Evolutionary conservation across 1,284 basidiomycete species (phyloP).

Genomic region (Anthracocystis walkeri): DNA sequence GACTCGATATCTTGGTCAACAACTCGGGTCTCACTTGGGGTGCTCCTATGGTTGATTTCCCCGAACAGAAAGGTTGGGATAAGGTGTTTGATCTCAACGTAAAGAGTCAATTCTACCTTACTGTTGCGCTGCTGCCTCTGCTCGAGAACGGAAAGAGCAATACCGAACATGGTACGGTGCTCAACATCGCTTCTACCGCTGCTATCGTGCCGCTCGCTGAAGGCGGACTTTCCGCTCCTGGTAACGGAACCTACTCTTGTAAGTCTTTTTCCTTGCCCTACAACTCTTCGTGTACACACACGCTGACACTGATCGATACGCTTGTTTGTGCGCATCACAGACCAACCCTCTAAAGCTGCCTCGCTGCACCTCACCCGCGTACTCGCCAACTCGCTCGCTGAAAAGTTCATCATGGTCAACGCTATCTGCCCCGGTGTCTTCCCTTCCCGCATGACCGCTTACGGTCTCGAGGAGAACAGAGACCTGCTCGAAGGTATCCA

Average conservation of each 20-base stretch:
- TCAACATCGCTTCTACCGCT: slow-evolving; percentile 81
- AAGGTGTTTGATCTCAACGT: slow-evolving; percentile 67
- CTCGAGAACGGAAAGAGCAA: slow-evolving; percentile 61
- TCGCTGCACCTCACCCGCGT: slow-evolving; percentile 84
- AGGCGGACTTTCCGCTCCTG: slow-evolving; percentile 73
- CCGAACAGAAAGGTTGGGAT: slow-evolving; percentile 80
- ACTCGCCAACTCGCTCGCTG: slow-evolving; percentile 78
- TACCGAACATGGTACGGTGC: slow-evolving; percentile 76
- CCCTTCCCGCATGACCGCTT: slow-evolving; percentile 88
- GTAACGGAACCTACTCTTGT: slow-evolving; percentile 85
- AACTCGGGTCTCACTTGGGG: slow-evolving; percentile 78
- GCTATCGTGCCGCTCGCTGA: slow-evolving; percentile 75
- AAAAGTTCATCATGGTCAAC: slow-evolving; percentile 75
- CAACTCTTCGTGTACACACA: neutral
- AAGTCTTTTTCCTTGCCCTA: slow-evolving; percentile 65
- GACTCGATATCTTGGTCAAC: slow-evolving; percentile 73
- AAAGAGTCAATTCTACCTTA: slow-evolving; percentile 69
- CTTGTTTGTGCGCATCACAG: slow-evolving; percentile 8
- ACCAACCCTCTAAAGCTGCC: slow-evolving; percentile 76
- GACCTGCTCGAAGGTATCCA: slow-evolving; percentile 63
- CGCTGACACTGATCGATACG: slow-evolving; percentile 3
- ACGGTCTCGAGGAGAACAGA: slow-evolving; percentile 75
- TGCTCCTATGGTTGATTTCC: slow-evolving; percentile 78
- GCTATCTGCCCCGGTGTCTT: slow-evolving; percentile 84
- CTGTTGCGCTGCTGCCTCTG: slow-evolving; percentile 65